Percentiles rank a stretch among this genome's conserved stretches.
Evolutionary conservation across 2,329 filamentous ascomycete genomes (phyloP).

Genomic region (Fonsecaea multimorphosa): DNA sequence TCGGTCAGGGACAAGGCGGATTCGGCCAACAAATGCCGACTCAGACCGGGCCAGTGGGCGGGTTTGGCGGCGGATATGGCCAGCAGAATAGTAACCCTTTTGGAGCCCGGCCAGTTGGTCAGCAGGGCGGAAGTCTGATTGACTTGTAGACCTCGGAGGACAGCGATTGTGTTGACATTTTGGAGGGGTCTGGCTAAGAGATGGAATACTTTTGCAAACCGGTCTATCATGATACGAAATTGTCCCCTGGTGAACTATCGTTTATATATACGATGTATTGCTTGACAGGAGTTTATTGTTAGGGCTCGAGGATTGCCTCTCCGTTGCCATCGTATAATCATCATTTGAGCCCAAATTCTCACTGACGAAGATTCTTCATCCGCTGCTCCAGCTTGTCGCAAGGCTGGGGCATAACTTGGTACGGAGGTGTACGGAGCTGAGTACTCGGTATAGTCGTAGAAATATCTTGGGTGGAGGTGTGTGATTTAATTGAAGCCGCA

Average conservation of each 20-base stretch:
- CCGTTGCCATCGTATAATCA: not conserved
- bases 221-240: constrained; percentile 17
- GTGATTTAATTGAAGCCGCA: not conserved
- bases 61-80: constrained; percentile 52
- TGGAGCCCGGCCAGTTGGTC: constrained; percentile 56
- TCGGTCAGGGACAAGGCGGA: constrained; percentile 46
- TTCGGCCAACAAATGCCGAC: constrained; percentile 56
- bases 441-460: too few relatives aligned
- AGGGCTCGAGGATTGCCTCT: not conserved
- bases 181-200: not conserved
- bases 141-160: constrained; percentile 55
- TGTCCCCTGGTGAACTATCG: constrained; percentile 6
- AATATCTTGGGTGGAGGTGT: too few relatives aligned
- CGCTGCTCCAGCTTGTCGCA: not conserved
- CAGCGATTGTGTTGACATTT: not conserved
- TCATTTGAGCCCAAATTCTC: not conserved
- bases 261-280: constrained; percentile 9
- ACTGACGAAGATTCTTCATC: not conserved
- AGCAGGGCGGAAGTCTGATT: constrained; percentile 64
- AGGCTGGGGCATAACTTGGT: not conserved
- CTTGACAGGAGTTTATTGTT: constrained; percentile 15
- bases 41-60: constrained; percentile 59
- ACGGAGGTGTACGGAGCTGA: not conserved
- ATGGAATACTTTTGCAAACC: not conserved
- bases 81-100: constrained; percentile 62